A percentile compares a stretch with the other conserved stretches of the same genome.
Evolutionary conservation across 441 rosid genomes (phyloP).

Genomic region (Pelargonium australe): DNA sequence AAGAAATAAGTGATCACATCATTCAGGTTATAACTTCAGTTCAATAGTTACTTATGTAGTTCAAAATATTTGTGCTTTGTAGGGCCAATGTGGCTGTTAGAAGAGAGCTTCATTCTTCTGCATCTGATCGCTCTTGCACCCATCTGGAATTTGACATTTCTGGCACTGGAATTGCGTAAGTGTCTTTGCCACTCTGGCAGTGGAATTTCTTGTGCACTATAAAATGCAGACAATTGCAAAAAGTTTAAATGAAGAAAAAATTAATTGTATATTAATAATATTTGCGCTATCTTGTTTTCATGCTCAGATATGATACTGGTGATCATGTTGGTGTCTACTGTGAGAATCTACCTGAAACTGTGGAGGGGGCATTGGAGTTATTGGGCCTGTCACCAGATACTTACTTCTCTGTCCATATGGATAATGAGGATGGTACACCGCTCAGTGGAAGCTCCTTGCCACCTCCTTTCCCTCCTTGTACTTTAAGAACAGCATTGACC

Average conservation of each 20-base stretch:
- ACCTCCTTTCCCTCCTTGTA: conserved; percentile 75
- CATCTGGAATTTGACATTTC: conserved; percentile 94
- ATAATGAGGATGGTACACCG: conserved; percentile 86
- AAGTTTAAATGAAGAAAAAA: not conserved
- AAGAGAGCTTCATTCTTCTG: conserved; percentile 83
- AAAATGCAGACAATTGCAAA: not conserved
- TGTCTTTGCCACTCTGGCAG: conserved; percentile 15
- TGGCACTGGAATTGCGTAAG: conserved; percentile 80
- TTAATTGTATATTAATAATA: not conserved
- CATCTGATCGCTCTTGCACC: conserved; percentile 94
- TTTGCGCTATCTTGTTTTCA: conserved; percentile 9
- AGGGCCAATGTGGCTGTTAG: conserved; percentile 81
- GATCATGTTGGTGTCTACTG: conserved; percentile 94
- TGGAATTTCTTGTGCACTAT: not conserved
- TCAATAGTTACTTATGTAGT: conserved; percentile 4
- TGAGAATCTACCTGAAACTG: conserved; percentile 70
- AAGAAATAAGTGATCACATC: conserved; percentile 5
- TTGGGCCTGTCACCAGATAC: conserved; percentile 79
- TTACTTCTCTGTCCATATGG: conserved; percentile 75
- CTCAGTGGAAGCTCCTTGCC: conserved; percentile 69
- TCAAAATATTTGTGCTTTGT: conserved; percentile 24
- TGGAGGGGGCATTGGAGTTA: conserved; percentile 72
- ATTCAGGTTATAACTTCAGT: not conserved
- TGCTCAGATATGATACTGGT: conserved; percentile 86
- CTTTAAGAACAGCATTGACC: conserved; percentile 73